Conservation (phyloP, 1,139 yeast genomes). For the Blastobotrys buckinghamii region DNA sequence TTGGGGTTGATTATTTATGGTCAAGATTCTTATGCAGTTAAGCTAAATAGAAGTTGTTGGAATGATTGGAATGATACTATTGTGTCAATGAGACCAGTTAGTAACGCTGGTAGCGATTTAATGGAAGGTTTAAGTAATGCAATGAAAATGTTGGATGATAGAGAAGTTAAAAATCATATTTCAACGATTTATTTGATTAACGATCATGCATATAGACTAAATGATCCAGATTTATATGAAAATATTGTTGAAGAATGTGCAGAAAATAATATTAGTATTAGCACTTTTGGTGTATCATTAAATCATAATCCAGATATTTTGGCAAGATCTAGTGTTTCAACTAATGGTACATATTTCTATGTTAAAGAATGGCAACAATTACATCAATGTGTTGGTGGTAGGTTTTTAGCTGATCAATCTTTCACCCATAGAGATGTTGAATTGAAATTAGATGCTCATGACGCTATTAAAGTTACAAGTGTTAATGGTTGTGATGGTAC, state of each 20-base stretch:
- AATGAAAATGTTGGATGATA: conserved; percentile 9
- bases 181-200: conserved; percentile 11
- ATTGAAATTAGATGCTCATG: conserved; percentile 15
- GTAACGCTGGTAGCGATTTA: conserved; percentile 10
- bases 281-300: conserved; percentile 16
- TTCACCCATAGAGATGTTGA: conserved; percentile 16
- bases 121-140: conserved; percentile 12
- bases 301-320: conserved; percentile 15
- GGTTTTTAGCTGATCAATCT: conserved; percentile 14
- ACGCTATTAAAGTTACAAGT: conserved; percentile 15
- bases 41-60: conserved; percentile 9
- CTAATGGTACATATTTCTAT: conserved; percentile 16
- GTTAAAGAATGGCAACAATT: conserved; percentile 16
- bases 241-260: conserved; percentile 6
- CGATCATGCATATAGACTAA: conserved; percentile 4
- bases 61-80: conserved; percentile 16
- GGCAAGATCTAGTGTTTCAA: conserved; percentile 6
- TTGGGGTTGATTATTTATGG: conserved; percentile 22
- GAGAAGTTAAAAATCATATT: conserved; percentile 4
- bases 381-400: conserved; percentile 11
- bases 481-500: conserved; percentile 14
- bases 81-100: conserved; percentile 7
- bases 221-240: conserved; percentile 3
- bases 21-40: conserved; percentile 11
- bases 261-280: conserved; percentile 7